Evolutionary conservation across 768 basidiomycete species (phyloP), one percentile per base, ranked within the genome.

Genomic region (Tulasnella calospora): DNA sequence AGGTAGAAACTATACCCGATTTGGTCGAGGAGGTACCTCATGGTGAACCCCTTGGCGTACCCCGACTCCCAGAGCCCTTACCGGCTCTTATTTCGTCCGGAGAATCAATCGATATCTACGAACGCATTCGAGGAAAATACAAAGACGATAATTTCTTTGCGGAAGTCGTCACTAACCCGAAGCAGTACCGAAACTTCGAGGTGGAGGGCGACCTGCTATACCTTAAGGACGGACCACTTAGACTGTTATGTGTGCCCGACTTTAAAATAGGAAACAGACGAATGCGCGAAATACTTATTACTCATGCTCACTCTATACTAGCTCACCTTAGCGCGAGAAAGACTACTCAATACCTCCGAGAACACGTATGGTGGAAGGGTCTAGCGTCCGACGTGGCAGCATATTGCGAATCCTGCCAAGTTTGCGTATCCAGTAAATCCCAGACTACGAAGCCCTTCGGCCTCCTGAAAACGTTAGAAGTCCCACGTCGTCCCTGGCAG

Each of bases 361-460:
- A 77, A 10, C 75, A 78, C 33, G 77, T 79, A 21, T 79, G 77
- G 79, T 79, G 79, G 79, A 67, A 70, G 15, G 47, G 71, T 30
- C 71, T 79, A 35, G 19, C 27, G 0, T n/a, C 21, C 38, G 57
- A 79, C 33, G 57, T 79, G 38, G 41, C 33, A 44, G 55, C 44
- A 2, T 81, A 79, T 69, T 79, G 80, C 46, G n/a, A 51, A 21
- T 73, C 78, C 4, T 82, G 81, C 71, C 55, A 76, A 17, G 69
- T 46, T 0, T 82, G 81, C 41, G 81, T 78, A 23, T 47, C 74
- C 12, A 19, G 69, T 36, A 81, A 82, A 74, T 3, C 80, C 0
- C 33, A 44, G 33, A 33, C 75, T 44, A 23, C 74, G 55, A 55
- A 33, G 61, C 47, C 70, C 51, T 15, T 77, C 73, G 38, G 78